Evolutionary conservation across 768 basidiomycete species (phyloP).

Genomic region (Calvatia gigantea): DNA sequence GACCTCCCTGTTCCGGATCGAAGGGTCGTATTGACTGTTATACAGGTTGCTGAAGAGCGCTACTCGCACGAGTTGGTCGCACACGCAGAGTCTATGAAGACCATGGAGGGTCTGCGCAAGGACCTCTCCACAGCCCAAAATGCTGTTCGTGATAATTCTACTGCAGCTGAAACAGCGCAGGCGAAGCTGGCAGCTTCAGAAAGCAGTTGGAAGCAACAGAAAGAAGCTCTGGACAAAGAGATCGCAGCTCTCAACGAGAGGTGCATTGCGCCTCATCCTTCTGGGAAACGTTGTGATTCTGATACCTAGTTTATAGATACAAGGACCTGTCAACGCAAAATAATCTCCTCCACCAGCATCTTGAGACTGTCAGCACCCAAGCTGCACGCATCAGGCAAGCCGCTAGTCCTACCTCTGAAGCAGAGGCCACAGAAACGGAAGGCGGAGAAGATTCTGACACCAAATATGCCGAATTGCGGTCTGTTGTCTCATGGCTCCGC

Average conservation of each 20-base stretch:
- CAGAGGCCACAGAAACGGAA: conserved; percentile 38
- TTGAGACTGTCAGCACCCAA: conserved; percentile 80
- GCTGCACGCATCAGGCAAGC: conserved; percentile 77
- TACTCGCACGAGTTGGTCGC: conserved; percentile 80
- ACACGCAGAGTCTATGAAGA: conserved; percentile 83
- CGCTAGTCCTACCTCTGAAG: conserved; percentile 30
- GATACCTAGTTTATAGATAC: conserved; percentile 38
- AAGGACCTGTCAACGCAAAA: conserved; percentile 79
- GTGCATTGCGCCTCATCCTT: conserved; percentile 40
- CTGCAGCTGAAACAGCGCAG: conserved; percentile 68
- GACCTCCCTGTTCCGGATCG: conserved; percentile 8
- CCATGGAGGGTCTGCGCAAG: conserved; percentile 58
- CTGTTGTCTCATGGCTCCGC: conserved; percentile 77
- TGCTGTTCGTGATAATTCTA: conserved; percentile 53
- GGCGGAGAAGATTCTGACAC: conserved; percentile 50
- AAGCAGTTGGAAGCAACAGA: conserved; percentile 78
- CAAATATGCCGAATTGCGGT: conserved; percentile 69
- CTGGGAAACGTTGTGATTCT: neutral
- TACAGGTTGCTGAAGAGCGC: conserved; percentile 71
- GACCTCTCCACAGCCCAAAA: conserved; percentile 53
- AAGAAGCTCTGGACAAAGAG: conserved; percentile 75
- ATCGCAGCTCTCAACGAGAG: conserved; percentile 65
- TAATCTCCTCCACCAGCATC: conserved; percentile 71
- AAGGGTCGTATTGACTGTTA: neutral
- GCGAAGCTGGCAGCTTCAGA: conserved; percentile 72